A percentile compares a stretch with the other conserved stretches of the same genome.
phyloP scores from a whole-genome alignment of 495 filamentous ascomycete species.

The Penicillium psychrofluorescens region DNA sequence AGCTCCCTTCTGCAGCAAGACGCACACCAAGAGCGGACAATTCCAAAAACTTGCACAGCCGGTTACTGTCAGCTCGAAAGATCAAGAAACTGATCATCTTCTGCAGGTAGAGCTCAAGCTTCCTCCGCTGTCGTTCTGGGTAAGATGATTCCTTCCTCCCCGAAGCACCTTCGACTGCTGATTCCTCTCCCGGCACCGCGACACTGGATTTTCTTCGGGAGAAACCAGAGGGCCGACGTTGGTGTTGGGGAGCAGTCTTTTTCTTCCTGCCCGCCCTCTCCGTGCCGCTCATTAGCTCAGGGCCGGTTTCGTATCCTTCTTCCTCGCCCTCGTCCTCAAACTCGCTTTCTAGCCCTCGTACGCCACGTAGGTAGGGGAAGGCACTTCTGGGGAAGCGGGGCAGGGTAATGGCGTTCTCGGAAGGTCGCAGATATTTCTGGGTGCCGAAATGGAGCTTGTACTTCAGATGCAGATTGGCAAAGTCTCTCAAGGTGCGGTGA shows the following conservation, averaged over 20 bases:
- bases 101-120: constrained; percentile 86
- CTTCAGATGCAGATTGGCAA: constrained; percentile 85
- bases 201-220: constrained; percentile 51
- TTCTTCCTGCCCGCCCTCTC: constrained; percentile 49
- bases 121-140: constrained; percentile 68
- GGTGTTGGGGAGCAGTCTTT: constrained; percentile 37
- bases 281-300: constrained; percentile 49
- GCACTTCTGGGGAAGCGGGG: constrained; percentile 83
- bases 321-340: constrained; percentile 80
- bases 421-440: constrained; percentile 62
- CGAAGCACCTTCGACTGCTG: constrained; percentile 34
- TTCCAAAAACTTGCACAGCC: constrained; percentile 93
- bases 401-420: constrained; percentile 49
- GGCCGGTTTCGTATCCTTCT: constrained; percentile 49
- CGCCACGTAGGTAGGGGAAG: constrained; percentile 84
- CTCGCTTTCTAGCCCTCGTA: constrained; percentile 69
- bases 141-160: constrained; percentile 47
- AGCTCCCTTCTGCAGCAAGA: constrained; percentile 89
- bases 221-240: constrained; percentile 47
- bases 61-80: constrained; percentile 91
- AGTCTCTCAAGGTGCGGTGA: constrained; percentile 76
- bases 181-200: constrained; percentile 20
- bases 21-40: constrained; percentile 92
- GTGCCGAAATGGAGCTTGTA: constrained; percentile 80
- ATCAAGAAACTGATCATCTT: constrained; percentile 92